phyloP scores from a whole-genome alignment of 345 rosid genomes.

The Firmiana major region DNA sequence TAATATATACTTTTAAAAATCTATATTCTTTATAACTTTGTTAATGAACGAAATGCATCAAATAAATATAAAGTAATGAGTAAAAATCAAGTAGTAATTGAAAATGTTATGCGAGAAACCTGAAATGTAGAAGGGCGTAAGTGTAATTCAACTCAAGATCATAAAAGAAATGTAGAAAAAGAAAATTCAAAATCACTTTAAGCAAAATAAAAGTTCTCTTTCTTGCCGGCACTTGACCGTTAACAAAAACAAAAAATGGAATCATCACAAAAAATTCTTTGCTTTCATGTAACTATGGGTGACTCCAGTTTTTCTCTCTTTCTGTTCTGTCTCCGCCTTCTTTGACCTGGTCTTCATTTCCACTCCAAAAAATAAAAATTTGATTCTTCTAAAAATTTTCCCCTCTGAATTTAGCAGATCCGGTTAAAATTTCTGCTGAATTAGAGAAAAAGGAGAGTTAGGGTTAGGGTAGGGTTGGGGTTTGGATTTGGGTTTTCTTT shows the following conservation, averaged over 20 bases:
- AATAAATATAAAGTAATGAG: too few relatives aligned
- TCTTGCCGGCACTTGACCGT: conserved; percentile 25
- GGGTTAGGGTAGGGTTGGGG: conserved; percentile 49
- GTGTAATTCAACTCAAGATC: not conserved
- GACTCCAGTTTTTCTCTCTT: conserved; percentile 2
- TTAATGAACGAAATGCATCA: too few relatives aligned
- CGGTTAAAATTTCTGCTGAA: conserved; percentile 21
- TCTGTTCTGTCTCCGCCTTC: not conserved
- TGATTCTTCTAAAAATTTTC: conserved; percentile 2
- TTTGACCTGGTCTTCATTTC: conserved; percentile 20
- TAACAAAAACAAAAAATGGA: conserved; percentile 12
- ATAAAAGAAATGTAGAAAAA: not conserved
- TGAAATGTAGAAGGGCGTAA: not conserved
- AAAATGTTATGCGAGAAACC: not conserved
- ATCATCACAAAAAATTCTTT: not conserved
- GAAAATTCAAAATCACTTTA: not conserved
- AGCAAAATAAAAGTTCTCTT: not conserved
- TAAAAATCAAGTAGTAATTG: too few relatives aligned
- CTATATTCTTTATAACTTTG: too few relatives aligned
- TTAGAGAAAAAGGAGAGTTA: not conserved
- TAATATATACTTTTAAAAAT: too few relatives aligned
- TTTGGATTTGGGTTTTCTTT: conserved; percentile 38
- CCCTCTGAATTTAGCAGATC: conserved; percentile 51
- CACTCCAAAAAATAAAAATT: not conserved
- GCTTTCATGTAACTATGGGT: conserved; percentile 8